Percentiles rank a stretch among this genome's conserved stretches.
These are phyloP conservation scores for sorghum (Sorghum bicolor) DNA, from an alignment of 176 grass and related monocot species.

Conservation along the genomic window DNA sequence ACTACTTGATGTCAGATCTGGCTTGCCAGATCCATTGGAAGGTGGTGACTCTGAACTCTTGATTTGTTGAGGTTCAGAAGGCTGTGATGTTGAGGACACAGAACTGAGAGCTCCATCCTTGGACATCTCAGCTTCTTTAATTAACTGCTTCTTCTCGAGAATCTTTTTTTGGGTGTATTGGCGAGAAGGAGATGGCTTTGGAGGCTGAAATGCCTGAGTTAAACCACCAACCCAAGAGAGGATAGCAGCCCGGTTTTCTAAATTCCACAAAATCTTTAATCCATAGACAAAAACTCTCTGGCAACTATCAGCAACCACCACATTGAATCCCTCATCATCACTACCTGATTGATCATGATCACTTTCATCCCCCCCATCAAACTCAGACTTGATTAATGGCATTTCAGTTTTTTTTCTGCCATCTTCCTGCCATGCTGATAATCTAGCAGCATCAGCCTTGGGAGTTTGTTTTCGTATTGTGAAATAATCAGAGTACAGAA, in stretches of 20 bases:
- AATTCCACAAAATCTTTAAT: conserved; percentile 89
- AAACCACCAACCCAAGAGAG: conserved; percentile 71
- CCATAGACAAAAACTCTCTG: conserved; percentile 93
- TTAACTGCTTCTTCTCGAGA: conserved; percentile 58
- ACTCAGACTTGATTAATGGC: conserved; percentile 54
- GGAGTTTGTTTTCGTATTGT: conserved; percentile 92
- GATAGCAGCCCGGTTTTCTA: conserved; percentile 83
- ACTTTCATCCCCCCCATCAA: conserved; percentile 56
- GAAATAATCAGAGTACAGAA: conserved; percentile 93
- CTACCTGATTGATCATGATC: conserved; percentile 70
- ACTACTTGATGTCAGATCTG: conserved; percentile 48
- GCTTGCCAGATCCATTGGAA: conserved; percentile 45
- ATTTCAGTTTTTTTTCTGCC: conserved; percentile 67
- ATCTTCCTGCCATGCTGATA: conserved; percentile 80
- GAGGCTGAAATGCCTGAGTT: conserved; percentile 85
- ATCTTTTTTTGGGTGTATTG: conserved; percentile 82
- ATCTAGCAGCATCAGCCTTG: conserved; percentile 78
- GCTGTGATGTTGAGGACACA: conserved; percentile 39
- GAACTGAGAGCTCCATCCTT: conserved; percentile 38
- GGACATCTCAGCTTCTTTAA: conserved; percentile 56
- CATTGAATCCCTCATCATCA: conserved; percentile 95
- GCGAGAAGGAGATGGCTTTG: conserved; percentile 84
- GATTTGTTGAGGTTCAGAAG: conserved; percentile 41
- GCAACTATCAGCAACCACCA: conserved; percentile 93
- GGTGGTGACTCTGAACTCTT: conserved; percentile 56